phyloP scores from a whole-genome alignment of 1,139 yeast genomes.

The Scheffersomyces cryptocercus region DNA sequence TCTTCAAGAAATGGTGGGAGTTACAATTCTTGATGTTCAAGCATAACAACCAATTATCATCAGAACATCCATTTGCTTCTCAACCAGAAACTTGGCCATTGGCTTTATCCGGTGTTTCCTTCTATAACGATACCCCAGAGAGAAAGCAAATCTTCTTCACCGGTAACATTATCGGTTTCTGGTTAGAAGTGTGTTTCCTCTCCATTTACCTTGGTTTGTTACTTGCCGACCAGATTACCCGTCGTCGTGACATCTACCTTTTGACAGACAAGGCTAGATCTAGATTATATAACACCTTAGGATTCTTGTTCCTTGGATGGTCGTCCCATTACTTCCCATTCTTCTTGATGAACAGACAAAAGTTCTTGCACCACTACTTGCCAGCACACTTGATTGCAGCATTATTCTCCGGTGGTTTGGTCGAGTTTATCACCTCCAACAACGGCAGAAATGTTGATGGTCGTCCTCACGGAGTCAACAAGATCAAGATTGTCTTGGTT shows the following conservation, averaged over 20 bases:
- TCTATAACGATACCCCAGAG: slow-evolving; percentile 78
- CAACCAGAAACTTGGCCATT: slow-evolving; percentile 96
- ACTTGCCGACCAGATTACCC: slow-evolving; percentile 74
- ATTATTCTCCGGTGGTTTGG: slow-evolving; percentile 74
- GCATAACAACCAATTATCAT: slow-evolving; percentile 82
- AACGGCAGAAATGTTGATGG: slow-evolving; percentile 35
- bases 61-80: slow-evolving; percentile 95
- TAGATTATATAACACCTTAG: slow-evolving; percentile 75
- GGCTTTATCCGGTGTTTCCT: slow-evolving; percentile 86
- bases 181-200: slow-evolving; percentile 75
- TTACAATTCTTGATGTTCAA: slow-evolving; percentile 86
- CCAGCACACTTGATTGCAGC: slow-evolving; percentile 96
- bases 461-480: slow-evolving; percentile 24
- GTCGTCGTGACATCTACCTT: slow-evolving; percentile 67
- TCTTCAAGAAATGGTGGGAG: slow-evolving; percentile 86
- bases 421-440: slow-evolving; percentile 77
- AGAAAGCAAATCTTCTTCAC: slow-evolving; percentile 80
- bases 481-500: slow-evolving; percentile 34
- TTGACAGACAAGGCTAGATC: slow-evolving; percentile 66
- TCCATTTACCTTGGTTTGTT: slow-evolving; percentile 62
- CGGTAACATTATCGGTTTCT: slow-evolving; percentile 92
- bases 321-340: slow-evolving; percentile 87
- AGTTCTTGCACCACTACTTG: slow-evolving; percentile 89
- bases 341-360: slow-evolving; percentile 89
- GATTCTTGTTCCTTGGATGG: slow-evolving; percentile 89